Evolutionary conservation across 2,329 filamentous ascomycete species (phyloP), one percentile per base, ranked within the genome.

Genomic region (Xylariomycetidae sp.): DNA sequence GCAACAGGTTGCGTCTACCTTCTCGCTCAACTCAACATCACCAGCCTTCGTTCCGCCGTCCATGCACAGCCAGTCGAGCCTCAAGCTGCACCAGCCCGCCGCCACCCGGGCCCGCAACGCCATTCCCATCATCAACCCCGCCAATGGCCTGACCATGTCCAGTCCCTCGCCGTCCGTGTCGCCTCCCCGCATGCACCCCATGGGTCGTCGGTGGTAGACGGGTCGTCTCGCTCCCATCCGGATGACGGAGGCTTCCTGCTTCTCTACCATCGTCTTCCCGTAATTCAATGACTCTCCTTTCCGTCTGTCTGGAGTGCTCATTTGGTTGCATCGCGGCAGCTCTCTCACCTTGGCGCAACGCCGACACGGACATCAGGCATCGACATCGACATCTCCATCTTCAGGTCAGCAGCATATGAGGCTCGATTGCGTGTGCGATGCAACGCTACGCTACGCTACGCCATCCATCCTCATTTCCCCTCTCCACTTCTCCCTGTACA

Each of bases 41-140:
- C 78, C 81, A 25, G 70, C 78, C 19, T 82, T 80, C 51, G 68
- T 79, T 35, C 76, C 81, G 33, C 72, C 79, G 20, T 63, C 70
- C 50, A 84, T 76, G 62, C 79, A 84, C 52, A 71, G 65, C 60
- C 82, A 79, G 52, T 63, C 65, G 42, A 78, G 63, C 70, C 51
- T 90, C 50, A 95, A 94, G 68, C 72, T 93, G 43, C 87, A 95
- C 64, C 90, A 95, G 69, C 87, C 89, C 40, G 74, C 89, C 42
- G 86, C 89, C 42, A 86, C 89, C 44, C 85, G 92, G 49, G 79
- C 83, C 38, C 86, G 88, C 63, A 96, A 95, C 61, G 87, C 92
- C 54, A 96, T 96, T 48, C 90, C 90, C 39, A 98, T 98, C 59
- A 86, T 96, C 64, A 94, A 98, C 71, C 92, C 92, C 34, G 85